phyloP scores from a whole-genome alignment of 1,139 yeast species.

The Wickerhamomyces sp. region DNA sequence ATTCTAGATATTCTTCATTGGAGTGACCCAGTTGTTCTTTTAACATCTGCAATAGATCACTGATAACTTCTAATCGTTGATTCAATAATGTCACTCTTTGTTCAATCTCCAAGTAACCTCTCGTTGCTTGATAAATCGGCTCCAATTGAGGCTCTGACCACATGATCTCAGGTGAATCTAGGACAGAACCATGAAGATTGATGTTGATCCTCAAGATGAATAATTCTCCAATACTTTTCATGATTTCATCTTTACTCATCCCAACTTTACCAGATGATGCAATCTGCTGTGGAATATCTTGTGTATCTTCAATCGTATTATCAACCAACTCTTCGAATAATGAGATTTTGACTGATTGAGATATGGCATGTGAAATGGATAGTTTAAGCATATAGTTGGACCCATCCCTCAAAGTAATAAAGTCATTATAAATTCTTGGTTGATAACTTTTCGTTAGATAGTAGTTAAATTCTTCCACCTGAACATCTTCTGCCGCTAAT shows the following conservation, averaged over 20 bases:
- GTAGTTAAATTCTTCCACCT: conserved; percentile 89
- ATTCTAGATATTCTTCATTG: conserved; percentile 86
- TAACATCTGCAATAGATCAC: conserved; percentile 89
- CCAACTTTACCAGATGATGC: conserved; percentile 93
- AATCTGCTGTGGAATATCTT: conserved; percentile 92
- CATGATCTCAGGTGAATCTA: conserved; percentile 96
- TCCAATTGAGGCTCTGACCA: conserved; percentile 98
- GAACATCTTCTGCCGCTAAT: conserved; percentile 84
- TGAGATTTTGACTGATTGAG: conserved; percentile 91
- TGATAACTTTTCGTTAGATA: conserved; percentile 90
- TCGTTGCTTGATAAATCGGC: conserved; percentile 93
- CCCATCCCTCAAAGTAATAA: conserved; percentile 87
- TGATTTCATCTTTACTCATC: conserved; percentile 89
- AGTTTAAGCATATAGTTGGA: conserved; percentile 85
- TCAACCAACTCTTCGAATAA: conserved; percentile 92
- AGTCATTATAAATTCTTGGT: conserved; percentile 92
- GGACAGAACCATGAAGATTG: conserved; percentile 88
- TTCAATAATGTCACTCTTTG: conserved; percentile 86
- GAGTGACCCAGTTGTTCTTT: conserved; percentile 95
- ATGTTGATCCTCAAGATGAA: conserved; percentile 87
- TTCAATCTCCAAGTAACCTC: conserved; percentile 91
- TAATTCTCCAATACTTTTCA: conserved; percentile 94
- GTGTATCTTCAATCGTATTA: conserved; percentile 93
- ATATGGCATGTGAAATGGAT: conserved; percentile 85
- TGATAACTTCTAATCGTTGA: conserved; percentile 88